Percentiles rank a stretch among this genome's conserved stretches.
Evolutionary conservation across 1,139 yeast genomes (phyloP).

Genomic region (Yamadazyma atmosphaerica): DNA sequence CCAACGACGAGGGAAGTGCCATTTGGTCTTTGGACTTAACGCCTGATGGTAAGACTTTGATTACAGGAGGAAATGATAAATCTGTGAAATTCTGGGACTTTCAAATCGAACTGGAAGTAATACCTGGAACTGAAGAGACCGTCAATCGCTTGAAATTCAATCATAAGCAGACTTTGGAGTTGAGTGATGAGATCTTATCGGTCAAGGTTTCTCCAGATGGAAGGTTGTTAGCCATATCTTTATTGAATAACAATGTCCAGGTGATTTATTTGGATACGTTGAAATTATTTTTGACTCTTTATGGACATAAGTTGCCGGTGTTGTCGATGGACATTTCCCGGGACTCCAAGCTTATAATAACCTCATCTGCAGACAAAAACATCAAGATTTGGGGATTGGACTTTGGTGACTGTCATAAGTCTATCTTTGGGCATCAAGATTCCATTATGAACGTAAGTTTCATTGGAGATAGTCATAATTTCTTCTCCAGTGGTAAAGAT

Average conservation of each 20-base stretch:
- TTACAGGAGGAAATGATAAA: slow-evolving; percentile 95
- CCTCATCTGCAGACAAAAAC: slow-evolving; percentile 96
- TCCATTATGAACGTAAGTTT: slow-evolving; percentile 87
- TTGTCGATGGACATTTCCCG: slow-evolving; percentile 83
- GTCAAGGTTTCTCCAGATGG: slow-evolving; percentile 84
- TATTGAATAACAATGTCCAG: slow-evolving; percentile 90
- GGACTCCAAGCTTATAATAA: slow-evolving; percentile 83
- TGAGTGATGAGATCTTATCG: slow-evolving; percentile 80
- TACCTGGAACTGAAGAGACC: slow-evolving; percentile 66
- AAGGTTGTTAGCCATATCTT: slow-evolving; percentile 75
- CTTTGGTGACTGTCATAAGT: slow-evolving; percentile 97
- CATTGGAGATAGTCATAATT: slow-evolving; percentile 81
- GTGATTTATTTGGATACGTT: slow-evolving; percentile 84
- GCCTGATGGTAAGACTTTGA: slow-evolving; percentile 78
- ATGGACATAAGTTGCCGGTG: slow-evolving; percentile 96
- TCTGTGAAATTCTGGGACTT: slow-evolving; percentile 88
- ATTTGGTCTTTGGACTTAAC: slow-evolving; percentile 91
- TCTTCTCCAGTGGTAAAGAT: slow-evolving; percentile 90
- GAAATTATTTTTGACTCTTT: slow-evolving; percentile 82
- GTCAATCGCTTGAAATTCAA: slow-evolving; percentile 58
- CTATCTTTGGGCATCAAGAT: slow-evolving; percentile 95
- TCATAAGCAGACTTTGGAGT: slow-evolving; percentile 79
- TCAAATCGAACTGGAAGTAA: slow-evolving; percentile 59
- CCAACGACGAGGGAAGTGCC: slow-evolving; percentile 58
- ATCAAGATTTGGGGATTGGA: slow-evolving; percentile 98